Conservation (phyloP, 192 early-diverging fungal species). For the Phlyctochytrium planicorne region DNA sequence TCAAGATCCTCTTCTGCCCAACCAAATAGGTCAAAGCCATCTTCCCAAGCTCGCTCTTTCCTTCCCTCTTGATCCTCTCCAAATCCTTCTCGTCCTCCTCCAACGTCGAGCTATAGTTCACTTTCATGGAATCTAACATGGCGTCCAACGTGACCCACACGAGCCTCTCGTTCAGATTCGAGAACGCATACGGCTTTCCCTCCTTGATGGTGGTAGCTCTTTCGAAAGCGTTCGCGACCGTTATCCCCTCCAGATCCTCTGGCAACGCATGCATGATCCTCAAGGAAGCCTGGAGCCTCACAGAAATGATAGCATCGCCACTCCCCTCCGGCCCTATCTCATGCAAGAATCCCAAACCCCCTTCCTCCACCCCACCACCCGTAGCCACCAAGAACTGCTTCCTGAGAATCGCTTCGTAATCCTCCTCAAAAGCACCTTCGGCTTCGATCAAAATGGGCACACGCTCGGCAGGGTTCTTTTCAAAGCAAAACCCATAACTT, state of each 20-base stretch:
- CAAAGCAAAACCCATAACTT: neutral
- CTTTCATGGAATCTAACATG: too few species aligned
- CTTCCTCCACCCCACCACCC: neutral
- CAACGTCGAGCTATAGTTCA: neutral
- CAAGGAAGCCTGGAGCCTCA: neutral
- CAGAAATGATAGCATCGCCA: neutral
- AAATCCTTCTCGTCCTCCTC: neutral
- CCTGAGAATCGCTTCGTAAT: neutral
- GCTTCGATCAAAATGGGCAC: neutral
- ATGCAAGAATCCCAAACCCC: neutral
- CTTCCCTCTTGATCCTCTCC: neutral
- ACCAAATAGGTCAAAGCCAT: neutral
- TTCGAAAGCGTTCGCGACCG: neutral
- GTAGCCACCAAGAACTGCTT: neutral
- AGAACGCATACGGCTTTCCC: too few species aligned
- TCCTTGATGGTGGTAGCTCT: too few species aligned
- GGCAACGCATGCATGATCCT: neutral
- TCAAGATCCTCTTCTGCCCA: neutral
- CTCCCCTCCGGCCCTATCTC: neutral
- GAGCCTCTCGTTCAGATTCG: too few species aligned
- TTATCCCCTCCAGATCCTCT: neutral
- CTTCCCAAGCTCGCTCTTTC: neutral
- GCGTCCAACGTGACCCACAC: too few species aligned
- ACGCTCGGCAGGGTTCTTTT: neutral
- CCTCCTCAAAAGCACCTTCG: neutral